Base-by-base conservation (phyloP, 805 yeast genomes). In the Candida silvatica region DNA sequence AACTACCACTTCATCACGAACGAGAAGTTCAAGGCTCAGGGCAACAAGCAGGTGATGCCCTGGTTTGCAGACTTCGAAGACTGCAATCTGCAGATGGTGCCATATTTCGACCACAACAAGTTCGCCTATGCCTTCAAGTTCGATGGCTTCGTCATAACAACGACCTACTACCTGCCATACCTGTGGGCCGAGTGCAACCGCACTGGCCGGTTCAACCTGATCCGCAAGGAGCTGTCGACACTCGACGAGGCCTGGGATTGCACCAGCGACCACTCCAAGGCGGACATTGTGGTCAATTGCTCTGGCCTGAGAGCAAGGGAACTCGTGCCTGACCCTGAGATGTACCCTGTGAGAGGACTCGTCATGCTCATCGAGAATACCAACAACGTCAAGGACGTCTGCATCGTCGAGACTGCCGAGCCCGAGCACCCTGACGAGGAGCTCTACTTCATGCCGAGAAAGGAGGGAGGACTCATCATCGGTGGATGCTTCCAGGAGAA, bases 391-490 rank as follows among this genome's bases (percentile, higher is more conserved):
- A 49, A 56, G 42, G 41, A 44, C 38, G 45, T 67, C 53, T 26
- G 56, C n/a, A 44, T 49, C 24, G 53, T 56, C 11, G 52, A 58
- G 4, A 40, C 45, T 16, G 32, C 34, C 12, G 51, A 49, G 6
- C 38, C 48, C 2, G 51, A 50, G 4, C 47, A 51, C 43, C 60
- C 62, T 0, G 58, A 58, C 34, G 86, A 80, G 43, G 48, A 59
- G 32, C 56, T 77, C 19, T 78, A 79, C 47, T 58, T 74, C 24
- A 71, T 79, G 64, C 86, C 86, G n/a, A 56, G 86, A 37, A 72
- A 71, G 40, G 86, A 79, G 55, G 85, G 86, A n/a, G 83, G 82
- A 30, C 62, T 73, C 23, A 72, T 79, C 27, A 65, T 79, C 37
- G 87, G 86, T 3, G 87, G 86, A 1, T 49, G 54, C 37, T 47